A percentile compares a stretch with the other conserved stretches of the same genome.
Conservation (phyloP, 495 filamentous ascomycete species). For the Penicillium antarcticum region DNA sequence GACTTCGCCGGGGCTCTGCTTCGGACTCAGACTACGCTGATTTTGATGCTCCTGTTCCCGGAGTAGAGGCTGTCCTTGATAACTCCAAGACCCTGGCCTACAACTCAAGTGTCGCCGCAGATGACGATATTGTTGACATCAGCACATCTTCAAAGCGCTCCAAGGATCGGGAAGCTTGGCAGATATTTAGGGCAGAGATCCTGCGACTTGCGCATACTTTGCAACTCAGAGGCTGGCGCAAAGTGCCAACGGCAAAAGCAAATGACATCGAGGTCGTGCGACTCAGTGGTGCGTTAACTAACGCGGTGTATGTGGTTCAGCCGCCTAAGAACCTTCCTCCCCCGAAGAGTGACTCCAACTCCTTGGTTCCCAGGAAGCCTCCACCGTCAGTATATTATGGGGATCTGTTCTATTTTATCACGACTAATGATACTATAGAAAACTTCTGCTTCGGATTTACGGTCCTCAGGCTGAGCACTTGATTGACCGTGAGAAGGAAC, state of each 20-base stretch:
- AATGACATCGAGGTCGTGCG: constrained; percentile 74
- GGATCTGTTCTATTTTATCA: background rate
- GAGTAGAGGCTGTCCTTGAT: constrained; percentile 76
- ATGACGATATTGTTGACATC: constrained; percentile 32
- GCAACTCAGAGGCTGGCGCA: constrained; percentile 83
- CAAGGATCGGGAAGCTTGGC: constrained; percentile 75
- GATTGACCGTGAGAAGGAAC: constrained; percentile 88
- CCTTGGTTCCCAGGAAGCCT: constrained; percentile 40
- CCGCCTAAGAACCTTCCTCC: constrained; percentile 61
- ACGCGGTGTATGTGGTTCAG: constrained; percentile 90
- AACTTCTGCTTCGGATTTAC: constrained; percentile 89
- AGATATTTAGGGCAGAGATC: constrained; percentile 83
- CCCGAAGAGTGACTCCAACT: constrained; percentile 33
- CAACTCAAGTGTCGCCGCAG: constrained; percentile 53
- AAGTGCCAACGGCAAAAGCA: constrained; percentile 68
- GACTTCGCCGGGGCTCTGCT: constrained; percentile 42
- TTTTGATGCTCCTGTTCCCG: constrained; percentile 66
- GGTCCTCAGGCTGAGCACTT: constrained; percentile 94
- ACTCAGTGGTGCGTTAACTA: constrained; percentile 91
- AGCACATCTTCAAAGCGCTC: constrained; percentile 33
- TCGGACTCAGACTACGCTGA: constrained; percentile 83
- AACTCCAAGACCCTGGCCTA: constrained; percentile 86
- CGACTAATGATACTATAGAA: constrained; percentile 42
- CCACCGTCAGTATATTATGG: constrained; percentile 45
- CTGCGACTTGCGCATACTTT: constrained; percentile 86